Conservation (phyloP, 2,329 filamentous ascomycete genomes). For the Sclerotinia spermophila region DNA sequence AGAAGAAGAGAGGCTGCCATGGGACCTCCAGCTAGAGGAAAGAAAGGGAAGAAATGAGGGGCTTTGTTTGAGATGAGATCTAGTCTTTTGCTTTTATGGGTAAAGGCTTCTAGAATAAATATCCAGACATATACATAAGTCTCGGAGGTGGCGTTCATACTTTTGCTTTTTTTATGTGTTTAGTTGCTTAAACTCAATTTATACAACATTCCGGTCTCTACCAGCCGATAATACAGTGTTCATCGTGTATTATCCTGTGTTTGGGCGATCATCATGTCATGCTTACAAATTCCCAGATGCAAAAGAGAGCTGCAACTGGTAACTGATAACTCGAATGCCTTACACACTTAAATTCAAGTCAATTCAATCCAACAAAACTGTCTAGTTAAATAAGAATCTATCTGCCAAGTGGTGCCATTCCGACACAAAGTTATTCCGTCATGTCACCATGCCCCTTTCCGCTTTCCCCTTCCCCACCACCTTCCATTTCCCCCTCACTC, state of each 20-base stretch:
- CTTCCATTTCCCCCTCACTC: not conserved
- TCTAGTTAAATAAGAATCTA: not conserved
- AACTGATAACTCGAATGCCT: not conserved
- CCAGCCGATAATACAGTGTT: not conserved
- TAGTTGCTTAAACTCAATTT: not conserved
- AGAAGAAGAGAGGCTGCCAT: constrained; percentile 41
- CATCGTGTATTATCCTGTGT: not conserved
- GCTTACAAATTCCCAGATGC: not conserved
- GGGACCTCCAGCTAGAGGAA: constrained; percentile 16
- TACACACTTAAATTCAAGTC: not conserved
- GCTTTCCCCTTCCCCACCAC: not conserved
- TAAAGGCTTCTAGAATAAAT: constrained; percentile 1
- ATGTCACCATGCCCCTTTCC: not conserved
- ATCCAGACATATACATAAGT: not conserved
- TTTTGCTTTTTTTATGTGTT: not conserved
- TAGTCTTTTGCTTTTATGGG: constrained; percentile 1
- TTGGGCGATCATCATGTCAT: not conserved
- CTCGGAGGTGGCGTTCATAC: not conserved
- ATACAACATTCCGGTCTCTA: not conserved
- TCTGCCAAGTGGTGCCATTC: not conserved
- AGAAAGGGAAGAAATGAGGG: constrained; percentile 17
- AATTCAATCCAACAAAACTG: not conserved
- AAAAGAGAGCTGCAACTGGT: not conserved
- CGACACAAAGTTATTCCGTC: not conserved
- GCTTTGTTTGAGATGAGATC: not conserved